Evolutionary conservation across 2,329 filamentous ascomycete genomes (phyloP).

Genomic region (Cercospora berteroae): DNA sequence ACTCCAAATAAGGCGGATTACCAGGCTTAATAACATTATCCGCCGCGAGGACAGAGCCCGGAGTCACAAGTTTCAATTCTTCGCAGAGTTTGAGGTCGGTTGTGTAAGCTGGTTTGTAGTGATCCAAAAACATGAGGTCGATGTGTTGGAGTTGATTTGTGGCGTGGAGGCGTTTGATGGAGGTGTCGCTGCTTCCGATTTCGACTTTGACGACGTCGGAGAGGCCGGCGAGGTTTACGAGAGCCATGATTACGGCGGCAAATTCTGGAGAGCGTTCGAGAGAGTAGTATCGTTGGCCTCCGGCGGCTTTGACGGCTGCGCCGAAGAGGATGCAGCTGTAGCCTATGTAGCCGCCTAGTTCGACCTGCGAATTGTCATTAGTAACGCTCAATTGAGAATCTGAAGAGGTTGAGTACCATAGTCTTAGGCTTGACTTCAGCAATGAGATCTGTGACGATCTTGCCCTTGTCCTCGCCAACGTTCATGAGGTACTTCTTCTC

Average conservation of each 20-base stretch:
- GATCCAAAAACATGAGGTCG: constrained; percentile 75
- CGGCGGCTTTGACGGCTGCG: constrained; percentile 60
- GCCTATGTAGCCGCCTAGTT: constrained; percentile 77
- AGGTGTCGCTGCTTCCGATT: constrained; percentile 66
- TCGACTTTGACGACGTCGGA: constrained; percentile 66
- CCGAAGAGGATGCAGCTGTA: constrained; percentile 79
- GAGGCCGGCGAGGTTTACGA: constrained; percentile 75
- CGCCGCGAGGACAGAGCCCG: constrained; percentile 63
- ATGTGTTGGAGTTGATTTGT: constrained; percentile 57
- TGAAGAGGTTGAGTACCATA: constrained; percentile 48
- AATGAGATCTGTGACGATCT: constrained; percentile 68
- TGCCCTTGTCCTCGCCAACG: constrained; percentile 71
- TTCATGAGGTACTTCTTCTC: constrained; percentile 76
- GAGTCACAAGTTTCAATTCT: constrained; percentile 61
- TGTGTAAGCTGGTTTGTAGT: constrained; percentile 74
- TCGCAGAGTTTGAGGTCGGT: constrained; percentile 76
- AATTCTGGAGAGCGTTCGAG: constrained; percentile 74
- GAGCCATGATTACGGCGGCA: constrained; percentile 63
- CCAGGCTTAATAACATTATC: constrained; percentile 72
- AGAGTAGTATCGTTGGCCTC: constrained; percentile 66
- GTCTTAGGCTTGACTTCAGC: constrained; percentile 61
- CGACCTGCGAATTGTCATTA: constrained; percentile 49
- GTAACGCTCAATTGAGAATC: no score
- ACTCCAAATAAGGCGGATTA: constrained; percentile 68
- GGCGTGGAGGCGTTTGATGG: constrained; percentile 59